A percentile compares a stretch with the other conserved stretches of the same genome.
phyloP scores from a whole-genome alignment of 441 rosid genomes.

The Metrosideros polymorpha region DNA sequence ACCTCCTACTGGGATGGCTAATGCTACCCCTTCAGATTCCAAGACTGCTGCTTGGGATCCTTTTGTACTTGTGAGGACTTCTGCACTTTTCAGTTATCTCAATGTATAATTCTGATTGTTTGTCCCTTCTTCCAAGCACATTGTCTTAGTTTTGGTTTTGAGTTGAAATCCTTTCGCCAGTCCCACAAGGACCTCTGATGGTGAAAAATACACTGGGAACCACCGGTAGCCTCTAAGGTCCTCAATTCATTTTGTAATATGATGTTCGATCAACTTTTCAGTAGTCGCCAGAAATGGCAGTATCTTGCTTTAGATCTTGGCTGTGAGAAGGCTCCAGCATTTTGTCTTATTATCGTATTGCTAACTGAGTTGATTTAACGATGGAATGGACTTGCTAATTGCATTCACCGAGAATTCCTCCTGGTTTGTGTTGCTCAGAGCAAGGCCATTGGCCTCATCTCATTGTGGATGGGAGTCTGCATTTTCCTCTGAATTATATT shows the following conservation, averaged over 20 bases:
- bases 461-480: neutral
- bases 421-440: neutral
- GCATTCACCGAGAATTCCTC: neutral
- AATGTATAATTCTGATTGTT: neutral
- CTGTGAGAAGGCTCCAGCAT: neutral
- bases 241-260: neutral
- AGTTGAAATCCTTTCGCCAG: neutral
- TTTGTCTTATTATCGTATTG: neutral
- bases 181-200: neutral
- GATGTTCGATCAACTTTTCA: neutral
- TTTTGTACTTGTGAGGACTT: slow-evolving; percentile 53
- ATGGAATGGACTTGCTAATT: neutral
- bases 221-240: neutral
- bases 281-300: neutral
- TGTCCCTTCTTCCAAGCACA: neutral
- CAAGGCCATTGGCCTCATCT: neutral
- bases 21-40: slow-evolving; percentile 37
- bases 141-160: neutral
- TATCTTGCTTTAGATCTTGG: neutral
- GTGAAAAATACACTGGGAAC: neutral
- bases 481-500: neutral
- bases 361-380: neutral
- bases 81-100: neutral
- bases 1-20: slow-evolving; percentile 87
- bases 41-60: slow-evolving; percentile 77